Evolutionary conservation across 1,284 basidiomycete genomes (phyloP).

Genomic region (Trametes hirsuta): DNA sequence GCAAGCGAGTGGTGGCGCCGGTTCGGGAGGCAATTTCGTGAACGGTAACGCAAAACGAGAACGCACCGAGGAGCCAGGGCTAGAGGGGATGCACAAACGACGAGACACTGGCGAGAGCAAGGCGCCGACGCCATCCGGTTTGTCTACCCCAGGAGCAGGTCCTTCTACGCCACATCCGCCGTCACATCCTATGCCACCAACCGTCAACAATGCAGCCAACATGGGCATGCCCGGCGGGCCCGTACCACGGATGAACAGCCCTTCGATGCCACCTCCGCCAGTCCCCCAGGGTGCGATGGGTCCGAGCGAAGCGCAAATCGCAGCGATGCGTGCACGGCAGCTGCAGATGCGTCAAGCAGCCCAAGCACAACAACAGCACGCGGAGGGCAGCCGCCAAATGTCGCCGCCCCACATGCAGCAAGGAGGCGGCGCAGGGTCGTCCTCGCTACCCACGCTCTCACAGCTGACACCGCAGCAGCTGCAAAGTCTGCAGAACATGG

Average conservation of each 20-base stretch:
- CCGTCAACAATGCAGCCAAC: slow-evolving; percentile 3
- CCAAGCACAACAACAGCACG: slow-evolving; percentile 36
- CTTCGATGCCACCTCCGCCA: slow-evolving; percentile 34
- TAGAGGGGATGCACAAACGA: slow-evolving; percentile 55
- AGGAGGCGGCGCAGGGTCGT: slow-evolving; percentile 24
- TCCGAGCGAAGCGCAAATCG: slow-evolving; percentile 37
- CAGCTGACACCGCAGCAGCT: slow-evolving; percentile 25
- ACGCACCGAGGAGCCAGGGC: slow-evolving; percentile 51
- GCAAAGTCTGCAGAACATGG: slow-evolving; percentile 31
- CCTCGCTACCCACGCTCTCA: slow-evolving; percentile 17
- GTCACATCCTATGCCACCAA: slow-evolving; percentile 11
- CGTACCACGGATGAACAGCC: slow-evolving; percentile 23
- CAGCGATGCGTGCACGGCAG: slow-evolving; percentile 44
- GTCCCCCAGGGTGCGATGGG: slow-evolving; percentile 28
- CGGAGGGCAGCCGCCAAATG: slow-evolving; percentile 42
- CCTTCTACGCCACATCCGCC: slow-evolving; percentile 25
- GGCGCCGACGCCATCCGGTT: slow-evolving; percentile 28
- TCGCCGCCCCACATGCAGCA: slow-evolving; percentile 41
- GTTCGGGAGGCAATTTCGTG: slow-evolving; percentile 19
- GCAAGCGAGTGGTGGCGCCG: slow-evolving; percentile 18
- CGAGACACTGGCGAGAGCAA: slow-evolving; percentile 71
- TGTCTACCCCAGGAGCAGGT: slow-evolving; percentile 26
- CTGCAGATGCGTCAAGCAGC: slow-evolving; percentile 46
- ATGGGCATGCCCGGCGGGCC: slow-evolving; percentile 26
- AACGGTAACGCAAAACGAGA: slow-evolving; percentile 58